A percentile compares a stretch with the other conserved stretches of the same genome.
Evolutionary conservation across 31 red algal genomes (phyloP).

Genomic region (Porphyra umbilicalis): DNA sequence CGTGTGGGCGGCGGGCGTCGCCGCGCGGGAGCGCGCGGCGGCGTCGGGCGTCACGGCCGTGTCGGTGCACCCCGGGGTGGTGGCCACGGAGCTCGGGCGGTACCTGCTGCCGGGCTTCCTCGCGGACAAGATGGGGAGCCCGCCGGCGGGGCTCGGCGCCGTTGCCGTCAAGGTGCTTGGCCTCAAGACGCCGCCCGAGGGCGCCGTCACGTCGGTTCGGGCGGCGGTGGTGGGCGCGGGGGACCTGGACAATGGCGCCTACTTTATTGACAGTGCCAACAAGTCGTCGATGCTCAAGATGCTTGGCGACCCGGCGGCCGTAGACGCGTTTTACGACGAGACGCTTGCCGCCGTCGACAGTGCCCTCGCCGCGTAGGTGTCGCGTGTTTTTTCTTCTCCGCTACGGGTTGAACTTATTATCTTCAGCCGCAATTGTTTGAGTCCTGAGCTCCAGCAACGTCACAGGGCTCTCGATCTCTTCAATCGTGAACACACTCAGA

Average conservation of each 20-base stretch:
- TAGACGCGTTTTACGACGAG: neutral
- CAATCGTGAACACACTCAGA: too few relatives aligned
- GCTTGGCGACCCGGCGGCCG: neutral
- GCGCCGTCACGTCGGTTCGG: neutral
- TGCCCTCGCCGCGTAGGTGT: neutral
- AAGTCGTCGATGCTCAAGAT: neutral
- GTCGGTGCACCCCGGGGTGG: slow-evolving; percentile 57
- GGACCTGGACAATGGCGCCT: neutral
- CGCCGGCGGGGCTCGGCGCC: neutral
- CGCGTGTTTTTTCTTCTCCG: too few relatives aligned
- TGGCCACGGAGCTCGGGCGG: slow-evolving; percentile 42
- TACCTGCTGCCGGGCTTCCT: slow-evolving; percentile 31
- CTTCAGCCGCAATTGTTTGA: too few relatives aligned
- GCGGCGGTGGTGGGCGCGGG: neutral
- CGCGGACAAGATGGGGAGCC: neutral
- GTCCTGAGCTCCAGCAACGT: too few relatives aligned
- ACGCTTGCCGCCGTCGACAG: neutral
- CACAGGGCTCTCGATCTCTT: too few relatives aligned
- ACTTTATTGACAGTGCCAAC: neutral
- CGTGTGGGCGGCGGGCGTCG: slow-evolving; percentile 37
- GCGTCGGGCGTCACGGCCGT: slow-evolving; percentile 26
- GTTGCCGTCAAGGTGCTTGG: neutral
- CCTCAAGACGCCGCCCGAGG: neutral
- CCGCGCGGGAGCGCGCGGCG: slow-evolving; percentile 1
- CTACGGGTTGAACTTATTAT: too few relatives aligned